Evolutionary conservation across 371 early-diverging fungal species (phyloP).

Genomic region (Smittium culicis): DNA sequence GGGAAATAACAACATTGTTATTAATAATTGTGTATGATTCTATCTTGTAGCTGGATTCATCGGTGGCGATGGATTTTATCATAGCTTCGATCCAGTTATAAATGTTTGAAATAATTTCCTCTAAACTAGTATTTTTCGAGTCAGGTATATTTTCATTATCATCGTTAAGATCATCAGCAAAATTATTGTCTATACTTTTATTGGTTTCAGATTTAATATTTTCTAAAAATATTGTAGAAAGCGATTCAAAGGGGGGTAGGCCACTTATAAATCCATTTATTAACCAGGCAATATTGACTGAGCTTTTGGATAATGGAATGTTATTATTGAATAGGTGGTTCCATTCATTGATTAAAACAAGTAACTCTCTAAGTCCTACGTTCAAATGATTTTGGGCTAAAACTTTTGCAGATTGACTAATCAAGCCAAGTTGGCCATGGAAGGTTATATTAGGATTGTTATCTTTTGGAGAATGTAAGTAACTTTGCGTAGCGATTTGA

Average conservation of each 20-base stretch:
- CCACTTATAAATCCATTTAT: not conserved
- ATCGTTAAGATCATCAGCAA: not conserved
- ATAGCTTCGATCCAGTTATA: not conserved
- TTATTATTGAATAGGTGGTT: not conserved
- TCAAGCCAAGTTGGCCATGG: not conserved
- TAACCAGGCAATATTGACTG: not conserved
- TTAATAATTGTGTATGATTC: not conserved
- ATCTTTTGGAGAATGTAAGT: not conserved
- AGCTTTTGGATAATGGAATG: not conserved
- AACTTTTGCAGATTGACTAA: not conserved
- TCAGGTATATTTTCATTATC: not conserved
- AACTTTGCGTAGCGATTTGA: not conserved
- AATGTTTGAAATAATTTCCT: not conserved
- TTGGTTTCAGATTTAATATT: not conserved
- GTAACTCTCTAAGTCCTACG: not conserved
- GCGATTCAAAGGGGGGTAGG: not conserved
- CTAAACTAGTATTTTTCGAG: not conserved
- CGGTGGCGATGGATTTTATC: not conserved
- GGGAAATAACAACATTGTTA: not conserved
- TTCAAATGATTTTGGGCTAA: not conserved
- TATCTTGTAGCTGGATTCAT: not conserved
- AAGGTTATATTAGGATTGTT: not conserved
- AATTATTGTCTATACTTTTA: not conserved
- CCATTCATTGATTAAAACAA: not conserved
- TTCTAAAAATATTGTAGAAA: not conserved